A percentile compares a stretch with the other conserved stretches of the same genome.
These are phyloP conservation scores for Sporothrix euskadiensis DNA, from an alignment of 2,329 filamentous ascomycete species.

Conservation along the genomic window DNA sequence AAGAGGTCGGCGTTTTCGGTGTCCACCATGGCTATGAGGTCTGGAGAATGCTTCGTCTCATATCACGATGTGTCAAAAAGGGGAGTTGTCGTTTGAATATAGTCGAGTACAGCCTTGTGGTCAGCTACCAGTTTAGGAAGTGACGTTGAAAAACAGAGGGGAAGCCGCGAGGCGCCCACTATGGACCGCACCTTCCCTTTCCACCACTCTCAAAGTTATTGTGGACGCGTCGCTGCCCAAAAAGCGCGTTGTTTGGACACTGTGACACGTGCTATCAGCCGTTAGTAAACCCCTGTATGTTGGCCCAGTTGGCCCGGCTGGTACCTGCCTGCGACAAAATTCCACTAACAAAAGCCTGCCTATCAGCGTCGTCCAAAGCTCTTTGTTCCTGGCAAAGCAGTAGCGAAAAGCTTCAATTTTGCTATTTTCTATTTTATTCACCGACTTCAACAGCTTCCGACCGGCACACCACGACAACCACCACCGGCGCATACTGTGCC, in stretches of 20 bases:
- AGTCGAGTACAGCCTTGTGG: conserved; percentile 6
- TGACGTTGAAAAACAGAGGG: conserved; percentile 25
- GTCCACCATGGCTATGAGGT: conserved; percentile 24
- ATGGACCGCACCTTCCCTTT: not conserved
- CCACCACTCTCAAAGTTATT: not conserved
- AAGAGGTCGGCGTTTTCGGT: conserved; percentile 57
- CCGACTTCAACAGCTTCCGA: not conserved
- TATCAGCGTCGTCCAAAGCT: not conserved
- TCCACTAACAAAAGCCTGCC: not conserved
- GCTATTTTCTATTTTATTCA: not conserved
- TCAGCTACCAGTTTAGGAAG: conserved; percentile 8
- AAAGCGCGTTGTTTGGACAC: conserved; percentile 21
- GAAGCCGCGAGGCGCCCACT: conserved; percentile 14
- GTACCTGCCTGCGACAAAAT: not conserved
- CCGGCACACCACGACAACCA: not conserved
- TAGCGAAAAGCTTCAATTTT: not conserved
- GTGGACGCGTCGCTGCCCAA: conserved; percentile 21
- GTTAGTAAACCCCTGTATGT: not conserved
- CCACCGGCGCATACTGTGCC: not conserved
- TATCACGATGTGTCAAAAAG: not conserved
- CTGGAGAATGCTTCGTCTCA: not conserved
- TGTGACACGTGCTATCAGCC: not conserved
- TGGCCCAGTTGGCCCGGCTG: not conserved
- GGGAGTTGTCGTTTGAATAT: not conserved
- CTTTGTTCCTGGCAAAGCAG: not conserved